Percentiles rank a stretch among this genome's conserved stretches.
Conservation (phyloP, 139 green algal genomes). For the Trebouxia sp. region DNA sequence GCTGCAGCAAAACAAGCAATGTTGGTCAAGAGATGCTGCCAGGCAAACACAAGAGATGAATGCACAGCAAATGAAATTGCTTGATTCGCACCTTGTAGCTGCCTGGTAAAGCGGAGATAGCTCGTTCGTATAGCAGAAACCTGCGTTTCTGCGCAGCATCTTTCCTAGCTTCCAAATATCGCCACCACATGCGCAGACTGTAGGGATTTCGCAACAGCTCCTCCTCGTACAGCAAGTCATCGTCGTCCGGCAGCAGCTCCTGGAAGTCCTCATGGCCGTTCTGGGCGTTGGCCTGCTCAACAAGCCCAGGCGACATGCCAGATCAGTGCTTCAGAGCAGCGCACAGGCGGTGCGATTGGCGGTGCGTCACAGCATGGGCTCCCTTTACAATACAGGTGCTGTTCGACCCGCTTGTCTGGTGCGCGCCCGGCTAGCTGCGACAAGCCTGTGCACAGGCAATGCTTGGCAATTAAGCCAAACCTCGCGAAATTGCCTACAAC, state of each 20-base stretch:
- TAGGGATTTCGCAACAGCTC: constrained; percentile 96
- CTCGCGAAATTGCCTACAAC: no score
- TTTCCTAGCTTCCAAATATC: constrained; percentile 86
- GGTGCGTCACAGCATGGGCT: no score
- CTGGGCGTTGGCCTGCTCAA: background rate
- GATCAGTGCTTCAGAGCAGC: background rate
- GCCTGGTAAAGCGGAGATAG: constrained; percentile 85
- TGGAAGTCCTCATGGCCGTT: background rate
- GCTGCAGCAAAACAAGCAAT: constrained; percentile 50
- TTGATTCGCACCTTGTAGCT: constrained; percentile 84
- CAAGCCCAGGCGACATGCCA: background rate
- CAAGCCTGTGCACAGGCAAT: no score
- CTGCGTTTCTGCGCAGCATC: constrained; percentile 65
- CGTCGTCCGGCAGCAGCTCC: constrained; percentile 63
- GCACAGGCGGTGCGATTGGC: background rate
- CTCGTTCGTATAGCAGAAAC: constrained; percentile 91
- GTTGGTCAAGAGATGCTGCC: background rate
- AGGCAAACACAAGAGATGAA: background rate
- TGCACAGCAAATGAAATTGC: background rate
- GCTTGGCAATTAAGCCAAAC: no score
- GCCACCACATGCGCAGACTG: constrained; percentile 86
- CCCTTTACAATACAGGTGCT: no score
- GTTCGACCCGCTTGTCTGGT: no score
- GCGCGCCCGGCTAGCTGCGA: no score
- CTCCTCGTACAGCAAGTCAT: constrained; percentile 96